A percentile compares a stretch with the other conserved stretches of the same genome.
phyloP scores from a whole-genome alignment of 2,329 filamentous ascomycete genomes.

The Diplodia mutila region DNA sequence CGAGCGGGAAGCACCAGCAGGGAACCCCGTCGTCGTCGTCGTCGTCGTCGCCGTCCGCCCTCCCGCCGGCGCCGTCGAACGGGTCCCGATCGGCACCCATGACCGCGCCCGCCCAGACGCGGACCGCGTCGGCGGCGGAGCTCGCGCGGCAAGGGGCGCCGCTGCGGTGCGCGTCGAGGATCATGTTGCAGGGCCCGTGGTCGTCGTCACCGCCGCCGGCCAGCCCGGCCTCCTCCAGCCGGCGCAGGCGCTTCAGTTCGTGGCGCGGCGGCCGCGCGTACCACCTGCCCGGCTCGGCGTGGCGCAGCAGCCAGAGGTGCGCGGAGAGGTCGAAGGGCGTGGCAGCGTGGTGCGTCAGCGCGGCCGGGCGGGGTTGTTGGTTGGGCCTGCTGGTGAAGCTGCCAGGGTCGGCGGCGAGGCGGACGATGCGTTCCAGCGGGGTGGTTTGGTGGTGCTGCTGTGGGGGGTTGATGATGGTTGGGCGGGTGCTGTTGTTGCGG shows the following conservation, averaged over 20 bases:
- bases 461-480: not conserved
- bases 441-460: not conserved
- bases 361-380: not conserved
- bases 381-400: too few species aligned
- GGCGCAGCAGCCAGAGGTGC: slow-evolving; percentile 20
- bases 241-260: not conserved
- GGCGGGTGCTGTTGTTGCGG: too few species aligned
- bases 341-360: slow-evolving; percentile 13
- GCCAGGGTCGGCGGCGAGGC: slow-evolving; percentile 2
- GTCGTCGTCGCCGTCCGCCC: not conserved
- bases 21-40: not conserved
- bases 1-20: not conserved
- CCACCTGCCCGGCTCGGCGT: slow-evolving; percentile 17
- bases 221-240: not conserved
- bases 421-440: slow-evolving; percentile 14
- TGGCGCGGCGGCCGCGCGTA: slow-evolving; percentile 4
- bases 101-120: slow-evolving; percentile 6
- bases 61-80: too few species aligned
- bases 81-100: too few species aligned
- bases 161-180: too few species aligned
- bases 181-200: too few species aligned
- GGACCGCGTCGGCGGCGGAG: not conserved
- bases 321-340: slow-evolving; percentile 17
- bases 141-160: too few species aligned
- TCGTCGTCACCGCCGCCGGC: too few species aligned